phyloP scores from a whole-genome alignment of 371 early-diverging fungal genomes.

The Nosema muscidifuracis region DNA sequence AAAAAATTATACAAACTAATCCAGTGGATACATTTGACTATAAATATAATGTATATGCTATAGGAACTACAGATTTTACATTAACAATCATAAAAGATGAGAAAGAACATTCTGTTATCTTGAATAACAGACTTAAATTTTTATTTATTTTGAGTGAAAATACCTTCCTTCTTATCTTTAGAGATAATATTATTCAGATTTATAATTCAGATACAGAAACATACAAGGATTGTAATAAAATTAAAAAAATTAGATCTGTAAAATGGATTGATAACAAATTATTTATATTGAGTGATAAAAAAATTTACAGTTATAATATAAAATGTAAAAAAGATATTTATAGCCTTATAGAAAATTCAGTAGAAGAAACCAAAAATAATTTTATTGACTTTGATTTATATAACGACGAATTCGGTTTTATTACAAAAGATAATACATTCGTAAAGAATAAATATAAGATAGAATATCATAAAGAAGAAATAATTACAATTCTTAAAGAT shows the following conservation, averaged over 20 bases:
- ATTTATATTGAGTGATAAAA: slow-evolving; percentile 24
- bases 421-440: slow-evolving; percentile 26
- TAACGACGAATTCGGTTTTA: slow-evolving; percentile 5
- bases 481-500: slow-evolving; percentile 7
- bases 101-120: not conserved
- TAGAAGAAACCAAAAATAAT: slow-evolving; percentile 7
- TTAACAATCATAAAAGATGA: not conserved
- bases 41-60: not conserved
- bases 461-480: slow-evolving; percentile 17
- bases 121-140: not conserved
- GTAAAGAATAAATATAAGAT: not conserved
- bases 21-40: not conserved
- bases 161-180: not conserved
- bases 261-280: slow-evolving; percentile 4
- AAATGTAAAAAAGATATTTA: slow-evolving; percentile 8
- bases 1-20: not conserved
- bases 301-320: slow-evolving; percentile 20
- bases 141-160: not conserved
- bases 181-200: not conserved
- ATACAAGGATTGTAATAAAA: slow-evolving; percentile 1
- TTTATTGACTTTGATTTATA: slow-evolving; percentile 5
- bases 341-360: not conserved
- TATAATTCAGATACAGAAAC: not conserved
- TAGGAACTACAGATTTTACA: not conserved
- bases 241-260: slow-evolving; percentile 42